Evolutionary conservation across 495 filamentous ascomycete genomes (phyloP).

Genomic region (Gamarada debralockiae): DNA sequence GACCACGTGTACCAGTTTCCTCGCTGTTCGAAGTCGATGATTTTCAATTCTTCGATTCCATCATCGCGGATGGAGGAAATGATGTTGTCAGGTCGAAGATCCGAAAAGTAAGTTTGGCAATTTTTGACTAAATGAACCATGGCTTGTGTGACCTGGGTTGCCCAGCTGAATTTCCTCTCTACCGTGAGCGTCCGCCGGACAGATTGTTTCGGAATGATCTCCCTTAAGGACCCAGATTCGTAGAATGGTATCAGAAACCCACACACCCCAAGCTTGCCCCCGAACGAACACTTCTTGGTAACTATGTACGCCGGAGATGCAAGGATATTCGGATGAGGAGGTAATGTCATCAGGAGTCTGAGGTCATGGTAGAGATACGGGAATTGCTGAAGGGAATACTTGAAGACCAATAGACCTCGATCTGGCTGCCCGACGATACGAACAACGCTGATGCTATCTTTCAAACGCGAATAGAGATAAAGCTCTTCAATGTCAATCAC

Average conservation of each 20-base stretch:
- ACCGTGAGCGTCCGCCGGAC: neutral
- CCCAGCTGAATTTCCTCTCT: constrained; percentile 24
- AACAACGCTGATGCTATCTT: constrained; percentile 11
- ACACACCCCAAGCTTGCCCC: constrained; percentile 25
- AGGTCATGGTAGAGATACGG: constrained; percentile 34
- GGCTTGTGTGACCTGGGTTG: constrained; percentile 28
- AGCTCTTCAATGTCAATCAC: constrained; percentile 7
- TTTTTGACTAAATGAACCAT: constrained; percentile 26
- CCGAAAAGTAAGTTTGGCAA: no score
- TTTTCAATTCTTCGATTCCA: constrained; percentile 30
- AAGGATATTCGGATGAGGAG: constrained; percentile 26
- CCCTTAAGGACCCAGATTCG: constrained; percentile 22
- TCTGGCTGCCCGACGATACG: neutral
- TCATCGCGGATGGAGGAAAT: constrained; percentile 31
- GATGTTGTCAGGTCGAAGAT: constrained; percentile 23
- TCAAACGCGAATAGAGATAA: constrained; percentile 5
- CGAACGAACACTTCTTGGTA: constrained; percentile 28
- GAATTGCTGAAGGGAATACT: constrained; percentile 17
- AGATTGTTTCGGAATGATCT: constrained; percentile 5
- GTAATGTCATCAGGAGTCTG: constrained; percentile 27
- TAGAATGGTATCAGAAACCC: constrained; percentile 32
- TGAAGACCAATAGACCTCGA: constrained; percentile 9
- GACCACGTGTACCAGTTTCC: constrained; percentile 48
- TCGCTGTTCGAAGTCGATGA: constrained; percentile 51
- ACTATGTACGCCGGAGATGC: constrained; percentile 26